Percentiles rank a stretch among this genome's conserved stretches.
Evolutionary conservation across 805 yeast genomes (phyloP).

Genomic region (Saccharomycopsis amapae): DNA sequence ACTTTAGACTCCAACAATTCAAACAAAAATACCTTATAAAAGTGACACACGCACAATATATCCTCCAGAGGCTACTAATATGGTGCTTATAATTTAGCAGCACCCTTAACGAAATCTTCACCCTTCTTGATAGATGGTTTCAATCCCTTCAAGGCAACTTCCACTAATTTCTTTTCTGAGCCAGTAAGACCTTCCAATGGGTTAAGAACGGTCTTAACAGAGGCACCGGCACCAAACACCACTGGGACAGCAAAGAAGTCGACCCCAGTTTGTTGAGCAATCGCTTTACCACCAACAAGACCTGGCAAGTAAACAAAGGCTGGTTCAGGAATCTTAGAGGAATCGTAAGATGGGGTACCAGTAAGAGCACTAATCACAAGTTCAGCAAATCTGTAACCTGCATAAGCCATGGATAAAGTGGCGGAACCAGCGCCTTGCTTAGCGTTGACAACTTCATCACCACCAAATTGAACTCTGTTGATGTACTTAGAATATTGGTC

Average conservation of each 20-base stretch:
- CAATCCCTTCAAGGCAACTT: constrained; percentile 48
- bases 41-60: too few species aligned
- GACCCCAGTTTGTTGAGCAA: constrained; percentile 34
- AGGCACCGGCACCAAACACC: constrained; percentile 44
- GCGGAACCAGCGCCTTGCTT: constrained; percentile 82
- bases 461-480: constrained; percentile 78
- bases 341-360: constrained; percentile 25
- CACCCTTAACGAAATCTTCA: constrained; percentile 34
- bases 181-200: constrained; percentile 39
- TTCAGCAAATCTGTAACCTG: constrained; percentile 70
- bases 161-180: constrained; percentile 46
- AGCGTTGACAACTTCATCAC: constrained; percentile 83
- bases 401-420: constrained; percentile 80
- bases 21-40: too few species aligned
- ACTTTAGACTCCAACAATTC: too few species aligned
- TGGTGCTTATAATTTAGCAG: constrained; percentile 6
- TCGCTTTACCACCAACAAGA: constrained; percentile 39
- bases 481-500: constrained; percentile 49
- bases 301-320: constrained; percentile 51
- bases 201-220: constrained; percentile 43
- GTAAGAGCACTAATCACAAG: constrained; percentile 49
- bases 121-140: constrained; percentile 54
- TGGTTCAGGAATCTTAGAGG: constrained; percentile 11
- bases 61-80: too few species aligned
- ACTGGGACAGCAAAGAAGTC: constrained; percentile 60